Conservation (phyloP, 2,329 filamentous ascomycete genomes). For the Neocatenulostroma microsporum region DNA sequence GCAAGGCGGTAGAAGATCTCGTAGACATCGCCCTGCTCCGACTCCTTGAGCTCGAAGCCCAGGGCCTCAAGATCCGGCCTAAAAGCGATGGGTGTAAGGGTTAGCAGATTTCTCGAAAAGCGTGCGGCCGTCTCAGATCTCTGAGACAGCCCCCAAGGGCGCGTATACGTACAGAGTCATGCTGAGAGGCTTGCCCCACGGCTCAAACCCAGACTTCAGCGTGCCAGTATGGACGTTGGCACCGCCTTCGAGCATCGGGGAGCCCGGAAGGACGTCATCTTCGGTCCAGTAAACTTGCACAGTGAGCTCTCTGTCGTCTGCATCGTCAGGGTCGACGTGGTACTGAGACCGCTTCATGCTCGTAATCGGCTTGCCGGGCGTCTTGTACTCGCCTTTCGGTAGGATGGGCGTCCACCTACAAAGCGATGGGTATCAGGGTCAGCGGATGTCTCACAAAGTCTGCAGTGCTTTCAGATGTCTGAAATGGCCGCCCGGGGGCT, state of each 20-base stretch:
- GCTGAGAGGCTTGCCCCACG: background rate
- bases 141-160: no score
- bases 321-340: background rate
- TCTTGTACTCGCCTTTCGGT: background rate
- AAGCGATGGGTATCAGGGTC: no score
- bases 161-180: no score
- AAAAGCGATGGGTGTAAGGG: no score
- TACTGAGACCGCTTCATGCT: background rate
- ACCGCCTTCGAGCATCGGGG: background rate
- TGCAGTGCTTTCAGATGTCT: no score
- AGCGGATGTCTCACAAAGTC: background rate
- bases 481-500: no score
- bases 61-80: background rate
- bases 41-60: background rate
- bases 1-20: background rate
- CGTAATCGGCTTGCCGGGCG: background rate
- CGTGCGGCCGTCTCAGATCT: no score
- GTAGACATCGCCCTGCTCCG: background rate
- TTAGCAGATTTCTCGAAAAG: no score
- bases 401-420: no score
- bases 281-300: conserved; percentile 1
- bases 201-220: no score
- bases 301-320: background rate
- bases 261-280: background rate
- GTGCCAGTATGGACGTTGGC: background rate